Evolutionary conservation across 441 rosid species (phyloP).

Genomic region (Gossypium davidsonii): DNA sequence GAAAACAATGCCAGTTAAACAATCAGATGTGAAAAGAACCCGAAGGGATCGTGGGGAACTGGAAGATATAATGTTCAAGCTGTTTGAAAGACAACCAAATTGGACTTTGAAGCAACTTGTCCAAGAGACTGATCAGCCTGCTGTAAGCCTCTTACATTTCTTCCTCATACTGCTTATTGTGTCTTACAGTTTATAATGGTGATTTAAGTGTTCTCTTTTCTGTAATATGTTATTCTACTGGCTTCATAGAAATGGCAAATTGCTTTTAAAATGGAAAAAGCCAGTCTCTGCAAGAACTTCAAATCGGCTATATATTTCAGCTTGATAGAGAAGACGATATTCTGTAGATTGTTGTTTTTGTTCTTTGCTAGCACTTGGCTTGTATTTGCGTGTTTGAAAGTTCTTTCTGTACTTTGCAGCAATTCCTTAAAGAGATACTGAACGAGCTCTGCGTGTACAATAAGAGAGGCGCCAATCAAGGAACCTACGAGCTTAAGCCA

Average conservation of each 20-base stretch:
- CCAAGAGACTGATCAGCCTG: slow-evolving; percentile 92
- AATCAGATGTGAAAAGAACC: slow-evolving; percentile 80
- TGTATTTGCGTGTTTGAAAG: neutral
- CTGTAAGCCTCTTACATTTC: slow-evolving; percentile 31
- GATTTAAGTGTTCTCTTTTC: neutral
- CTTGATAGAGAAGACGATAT: neutral
- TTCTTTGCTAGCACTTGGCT: neutral
- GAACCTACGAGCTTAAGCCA: slow-evolving; percentile 92
- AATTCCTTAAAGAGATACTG: slow-evolving; percentile 85
- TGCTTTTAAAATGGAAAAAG: neutral
- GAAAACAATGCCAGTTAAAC: slow-evolving; percentile 69
- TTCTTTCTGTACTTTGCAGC: slow-evolving; percentile 36
- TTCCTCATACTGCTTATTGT: neutral
- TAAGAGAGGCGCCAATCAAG: slow-evolving; percentile 89
- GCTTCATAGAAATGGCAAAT: neutral
- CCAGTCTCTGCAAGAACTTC: neutral
- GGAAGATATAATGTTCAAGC: slow-evolving; percentile 74
- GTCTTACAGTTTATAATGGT: neutral
- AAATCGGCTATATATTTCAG: neutral
- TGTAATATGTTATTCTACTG: neutral
- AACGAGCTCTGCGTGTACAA: slow-evolving; percentile 90
- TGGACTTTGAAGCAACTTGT: slow-evolving; percentile 92
- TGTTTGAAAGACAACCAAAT: slow-evolving; percentile 41
- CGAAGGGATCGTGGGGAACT: slow-evolving; percentile 92
- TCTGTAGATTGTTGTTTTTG: neutral